These are phyloP conservation scores for Ophiognomonia clavigignenti-juglandacearum DNA, from an alignment of 2,329 filamentous ascomycete species.

Conservation along the genomic window DNA sequence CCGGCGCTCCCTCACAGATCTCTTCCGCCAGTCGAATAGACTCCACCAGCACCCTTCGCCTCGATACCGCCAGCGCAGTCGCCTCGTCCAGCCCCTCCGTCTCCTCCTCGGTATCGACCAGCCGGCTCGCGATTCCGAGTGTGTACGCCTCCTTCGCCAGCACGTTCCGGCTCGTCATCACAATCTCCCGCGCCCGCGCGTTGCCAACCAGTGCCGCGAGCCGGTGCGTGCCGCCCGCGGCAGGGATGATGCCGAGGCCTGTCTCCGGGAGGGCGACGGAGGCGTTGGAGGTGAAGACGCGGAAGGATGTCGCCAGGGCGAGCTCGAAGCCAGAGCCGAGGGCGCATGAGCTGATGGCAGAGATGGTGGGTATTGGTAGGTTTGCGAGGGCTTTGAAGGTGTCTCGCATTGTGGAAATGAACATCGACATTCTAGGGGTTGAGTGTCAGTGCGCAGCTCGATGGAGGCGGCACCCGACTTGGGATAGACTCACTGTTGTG, in stretches of 20 bases:
- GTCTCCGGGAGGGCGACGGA: slow-evolving; percentile 85
- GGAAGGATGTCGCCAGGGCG: slow-evolving; percentile 81
- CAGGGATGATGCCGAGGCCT: slow-evolving; percentile 86
- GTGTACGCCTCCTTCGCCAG: slow-evolving; percentile 83
- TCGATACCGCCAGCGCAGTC: slow-evolving; percentile 46
- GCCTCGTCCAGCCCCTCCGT: slow-evolving; percentile 25
- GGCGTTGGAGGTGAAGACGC: slow-evolving; percentile 76
- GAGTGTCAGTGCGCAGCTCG: not conserved
- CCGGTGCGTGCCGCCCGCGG: slow-evolving; percentile 87
- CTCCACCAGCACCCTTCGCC: slow-evolving; percentile 66
- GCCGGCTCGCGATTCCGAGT: slow-evolving; percentile 78
- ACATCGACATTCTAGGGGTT: slow-evolving; percentile 62
- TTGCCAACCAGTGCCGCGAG: slow-evolving; percentile 78
- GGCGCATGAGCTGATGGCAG: slow-evolving; percentile 78
- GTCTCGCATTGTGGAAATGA: slow-evolving; percentile 69
- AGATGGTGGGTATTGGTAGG: slow-evolving; percentile 85
- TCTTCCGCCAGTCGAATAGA: slow-evolving; percentile 74
- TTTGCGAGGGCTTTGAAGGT: slow-evolving; percentile 69
- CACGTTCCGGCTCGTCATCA: slow-evolving; percentile 82
- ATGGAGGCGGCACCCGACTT: not conserved
- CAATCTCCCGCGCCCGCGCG: slow-evolving; percentile 78
- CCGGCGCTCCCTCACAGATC: slow-evolving; percentile 78
- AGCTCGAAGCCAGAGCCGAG: slow-evolving; percentile 93
- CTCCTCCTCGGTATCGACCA: slow-evolving; percentile 72
- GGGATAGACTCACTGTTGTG: slow-evolving; percentile 62